phyloP scores from a whole-genome alignment of 805 yeast species.

The Candida parachauliodes region DNA sequence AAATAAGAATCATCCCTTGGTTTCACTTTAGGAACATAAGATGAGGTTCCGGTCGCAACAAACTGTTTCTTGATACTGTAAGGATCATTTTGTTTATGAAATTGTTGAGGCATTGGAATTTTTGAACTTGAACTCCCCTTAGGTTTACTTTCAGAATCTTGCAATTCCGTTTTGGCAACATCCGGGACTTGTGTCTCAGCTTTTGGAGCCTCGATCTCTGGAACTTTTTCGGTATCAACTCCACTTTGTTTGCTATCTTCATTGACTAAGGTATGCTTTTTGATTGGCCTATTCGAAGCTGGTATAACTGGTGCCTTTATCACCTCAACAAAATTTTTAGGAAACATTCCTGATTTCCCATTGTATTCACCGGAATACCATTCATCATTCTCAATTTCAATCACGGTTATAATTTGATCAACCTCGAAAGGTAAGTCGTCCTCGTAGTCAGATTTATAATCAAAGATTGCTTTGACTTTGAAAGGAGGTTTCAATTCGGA shows the following conservation, averaged over 20 bases:
- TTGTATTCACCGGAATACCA: slow-evolving; percentile 78
- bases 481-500: slow-evolving; percentile 44
- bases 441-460: slow-evolving; percentile 58
- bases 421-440: slow-evolving; percentile 76
- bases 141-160: not conserved
- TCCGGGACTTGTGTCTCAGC: not conserved
- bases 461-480: slow-evolving; percentile 63
- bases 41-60: slow-evolving; percentile 54
- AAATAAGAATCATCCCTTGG: slow-evolving; percentile 37
- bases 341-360: slow-evolving; percentile 79
- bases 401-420: slow-evolving; percentile 72
- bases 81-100: slow-evolving; percentile 38
- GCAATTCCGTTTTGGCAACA: not conserved
- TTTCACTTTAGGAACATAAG: slow-evolving; percentile 50
- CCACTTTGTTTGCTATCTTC: not conserved
- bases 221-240: slow-evolving; percentile 6
- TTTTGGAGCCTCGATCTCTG: not conserved
- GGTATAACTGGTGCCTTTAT: slow-evolving; percentile 13
- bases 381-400: slow-evolving; percentile 81
- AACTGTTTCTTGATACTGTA: slow-evolving; percentile 53
- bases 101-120: slow-evolving; percentile 16
- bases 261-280: not conserved
- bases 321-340: slow-evolving; percentile 70
- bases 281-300: slow-evolving; percentile 8
- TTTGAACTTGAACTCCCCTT: not conserved